phyloP scores from a whole-genome alignment of 768 basidiomycete species.

The Omphalotus guepiniiformis region DNA sequence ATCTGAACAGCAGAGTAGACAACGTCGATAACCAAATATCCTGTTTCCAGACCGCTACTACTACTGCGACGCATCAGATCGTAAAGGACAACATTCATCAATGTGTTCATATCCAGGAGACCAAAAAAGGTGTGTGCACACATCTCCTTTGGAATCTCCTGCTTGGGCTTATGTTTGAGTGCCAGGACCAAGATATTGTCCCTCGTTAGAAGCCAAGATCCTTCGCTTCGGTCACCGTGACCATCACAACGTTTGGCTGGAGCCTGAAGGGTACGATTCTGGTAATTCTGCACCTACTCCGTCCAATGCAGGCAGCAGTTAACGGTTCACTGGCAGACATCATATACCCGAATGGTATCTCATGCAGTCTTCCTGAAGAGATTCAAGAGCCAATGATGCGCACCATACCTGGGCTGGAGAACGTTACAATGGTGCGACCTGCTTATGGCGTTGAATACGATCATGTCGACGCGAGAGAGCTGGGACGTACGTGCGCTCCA shows the following conservation, averaged over 20 bases:
- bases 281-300: no score
- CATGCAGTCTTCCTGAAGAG: conserved; percentile 84
- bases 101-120: conserved; percentile 85
- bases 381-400: conserved; percentile 80
- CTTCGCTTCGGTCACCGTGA: conserved; percentile 70
- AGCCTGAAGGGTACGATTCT: conserved; percentile 90
- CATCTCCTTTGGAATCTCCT: background rate
- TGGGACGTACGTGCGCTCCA: conserved; percentile 60
- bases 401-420: conserved; percentile 80
- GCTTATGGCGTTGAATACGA: conserved; percentile 96
- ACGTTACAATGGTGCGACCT: conserved; percentile 76
- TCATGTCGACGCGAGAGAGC: conserved; percentile 80
- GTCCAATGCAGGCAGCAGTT: background rate
- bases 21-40: conserved; percentile 73
- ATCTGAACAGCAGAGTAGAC: conserved; percentile 59
- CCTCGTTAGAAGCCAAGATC: conserved; percentile 86
- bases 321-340: no score
- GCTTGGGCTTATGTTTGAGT: background rate
- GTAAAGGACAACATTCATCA: conserved; percentile 71
- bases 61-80: conserved; percentile 66
- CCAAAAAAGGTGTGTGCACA: conserved; percentile 63
- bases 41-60: conserved; percentile 75
- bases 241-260: conserved; percentile 78
- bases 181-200: conserved; percentile 86
- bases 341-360: conserved; percentile 88